Evolutionary conservation across 331 rosid species (phyloP).

Genomic region (Telfairia occidentalis): DNA sequence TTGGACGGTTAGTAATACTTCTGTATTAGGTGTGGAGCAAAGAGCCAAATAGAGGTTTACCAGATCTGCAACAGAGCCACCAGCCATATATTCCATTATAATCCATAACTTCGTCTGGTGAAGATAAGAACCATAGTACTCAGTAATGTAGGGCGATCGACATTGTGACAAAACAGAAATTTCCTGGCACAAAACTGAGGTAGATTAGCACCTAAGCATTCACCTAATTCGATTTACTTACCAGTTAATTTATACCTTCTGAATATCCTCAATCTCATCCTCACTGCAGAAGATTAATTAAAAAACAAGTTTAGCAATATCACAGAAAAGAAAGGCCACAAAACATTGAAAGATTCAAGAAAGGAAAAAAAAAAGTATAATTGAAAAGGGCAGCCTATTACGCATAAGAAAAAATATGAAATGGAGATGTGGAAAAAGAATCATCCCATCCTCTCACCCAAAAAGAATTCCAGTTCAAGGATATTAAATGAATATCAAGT

Average conservation of each 20-base stretch:
- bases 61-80: conserved; percentile 98
- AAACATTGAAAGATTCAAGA: background rate
- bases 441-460: background rate
- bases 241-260: conserved; percentile 49
- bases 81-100: conserved; percentile 99
- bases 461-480: background rate
- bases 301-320: conserved; percentile 22
- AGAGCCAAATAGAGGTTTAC: conserved; percentile 47
- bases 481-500: background rate
- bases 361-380: background rate
- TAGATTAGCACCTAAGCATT: conserved; percentile 23
- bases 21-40: conserved; percentile 17
- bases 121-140: conserved; percentile 89
- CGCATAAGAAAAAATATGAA: background rate
- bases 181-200: conserved; percentile 66
- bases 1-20: conserved; percentile 10
- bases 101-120: conserved; percentile 96
- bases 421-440: conserved; percentile 1
- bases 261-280: conserved; percentile 97
- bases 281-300: conserved; percentile 47
- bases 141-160: conserved; percentile 89
- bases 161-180: conserved; percentile 95
- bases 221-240: conserved; percentile 7
- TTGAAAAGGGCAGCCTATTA: background rate
- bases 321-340: conserved; percentile 12